phyloP scores from a whole-genome alignment of 164 flowering plant species.

The Chimonanthus salicifolius region DNA sequence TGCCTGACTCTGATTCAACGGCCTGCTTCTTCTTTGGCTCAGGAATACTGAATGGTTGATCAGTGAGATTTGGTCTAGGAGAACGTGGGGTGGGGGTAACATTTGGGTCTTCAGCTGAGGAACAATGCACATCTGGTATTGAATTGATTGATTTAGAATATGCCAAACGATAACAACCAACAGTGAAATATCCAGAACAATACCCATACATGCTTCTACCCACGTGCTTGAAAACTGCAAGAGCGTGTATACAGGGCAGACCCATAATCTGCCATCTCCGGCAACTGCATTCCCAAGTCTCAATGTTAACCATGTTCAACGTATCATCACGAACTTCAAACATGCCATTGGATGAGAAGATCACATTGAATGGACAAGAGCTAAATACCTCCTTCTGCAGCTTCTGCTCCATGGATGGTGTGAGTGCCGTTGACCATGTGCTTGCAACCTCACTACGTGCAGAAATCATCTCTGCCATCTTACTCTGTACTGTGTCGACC shows the following conservation, averaged over 20 bases:
- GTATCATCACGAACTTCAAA: constrained; percentile 39
- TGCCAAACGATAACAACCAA: constrained; percentile 29
- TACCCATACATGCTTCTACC: constrained; percentile 36
- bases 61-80: constrained; percentile 22
- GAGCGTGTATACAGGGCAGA: constrained; percentile 61
- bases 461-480: constrained; percentile 65
- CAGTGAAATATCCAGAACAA: constrained; percentile 41
- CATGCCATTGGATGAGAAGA: constrained; percentile 38
- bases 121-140: constrained; percentile 18
- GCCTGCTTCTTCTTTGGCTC: constrained; percentile 27
- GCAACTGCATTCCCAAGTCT: constrained; percentile 46
- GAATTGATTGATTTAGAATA: constrained; percentile 48
- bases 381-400: constrained; percentile 31
- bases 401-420: constrained; percentile 47
- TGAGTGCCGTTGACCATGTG: constrained; percentile 43
- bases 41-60: constrained; percentile 6
- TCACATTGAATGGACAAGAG: constrained; percentile 35
- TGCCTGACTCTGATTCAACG: constrained; percentile 13
- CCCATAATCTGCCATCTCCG: constrained; percentile 47
- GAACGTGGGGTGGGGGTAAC: constrained; percentile 35
- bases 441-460: constrained; percentile 43
- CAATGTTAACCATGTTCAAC: constrained; percentile 40
- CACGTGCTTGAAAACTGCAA: constrained; percentile 46
- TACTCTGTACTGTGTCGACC: constrained; percentile 58
- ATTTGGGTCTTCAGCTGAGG: constrained; percentile 15